phyloP scores from a whole-genome alignment of 2,329 filamentous ascomycete genomes.

The Dactylellina parvicollis region DNA sequence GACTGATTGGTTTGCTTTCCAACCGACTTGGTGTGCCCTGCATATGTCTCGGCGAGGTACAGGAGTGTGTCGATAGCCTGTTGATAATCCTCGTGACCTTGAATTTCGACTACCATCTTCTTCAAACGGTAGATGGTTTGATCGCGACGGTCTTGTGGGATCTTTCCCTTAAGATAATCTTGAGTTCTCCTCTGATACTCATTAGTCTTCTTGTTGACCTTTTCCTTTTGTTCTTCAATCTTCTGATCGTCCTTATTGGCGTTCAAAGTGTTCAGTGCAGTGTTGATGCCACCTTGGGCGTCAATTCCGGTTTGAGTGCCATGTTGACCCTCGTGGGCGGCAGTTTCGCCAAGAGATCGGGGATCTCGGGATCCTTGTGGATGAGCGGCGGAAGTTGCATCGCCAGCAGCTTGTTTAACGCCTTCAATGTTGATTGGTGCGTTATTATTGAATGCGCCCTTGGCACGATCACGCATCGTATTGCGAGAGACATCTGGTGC shows the following conservation, averaged over 20 bases:
- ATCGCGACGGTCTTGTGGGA: conserved; percentile 91
- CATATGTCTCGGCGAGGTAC: conserved; percentile 83
- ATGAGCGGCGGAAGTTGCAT: conserved; percentile 69
- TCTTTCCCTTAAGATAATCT: conserved; percentile 83
- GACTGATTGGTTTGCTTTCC: conserved; percentile 73
- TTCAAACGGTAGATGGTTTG: conserved; percentile 91
- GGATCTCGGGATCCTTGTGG: conserved; percentile 68
- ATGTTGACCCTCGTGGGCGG: conserved; percentile 65
- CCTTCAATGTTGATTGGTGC: conserved; percentile 69
- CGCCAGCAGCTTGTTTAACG: conserved; percentile 69
- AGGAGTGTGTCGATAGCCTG: conserved; percentile 90
- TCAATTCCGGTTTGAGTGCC: conserved; percentile 66
- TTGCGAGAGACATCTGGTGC: conserved; percentile 78
- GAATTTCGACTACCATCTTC: conserved; percentile 97
- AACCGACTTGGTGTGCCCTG: conserved; percentile 74
- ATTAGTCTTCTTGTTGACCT: conserved; percentile 59
- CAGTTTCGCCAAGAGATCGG: conserved; percentile 64
- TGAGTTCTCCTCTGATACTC: conserved; percentile 67
- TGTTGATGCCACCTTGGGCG: conserved; percentile 60
- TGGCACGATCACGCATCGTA: conserved; percentile 74
- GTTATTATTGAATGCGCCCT: conserved; percentile 69
- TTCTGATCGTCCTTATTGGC: conserved; percentile 71
- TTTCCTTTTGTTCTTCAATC: conserved; percentile 70
- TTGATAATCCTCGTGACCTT: conserved; percentile 93
- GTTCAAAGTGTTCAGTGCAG: conserved; percentile 64